Conservation (phyloP, 164 flowering plant genomes). For the Piper longum region DNA sequence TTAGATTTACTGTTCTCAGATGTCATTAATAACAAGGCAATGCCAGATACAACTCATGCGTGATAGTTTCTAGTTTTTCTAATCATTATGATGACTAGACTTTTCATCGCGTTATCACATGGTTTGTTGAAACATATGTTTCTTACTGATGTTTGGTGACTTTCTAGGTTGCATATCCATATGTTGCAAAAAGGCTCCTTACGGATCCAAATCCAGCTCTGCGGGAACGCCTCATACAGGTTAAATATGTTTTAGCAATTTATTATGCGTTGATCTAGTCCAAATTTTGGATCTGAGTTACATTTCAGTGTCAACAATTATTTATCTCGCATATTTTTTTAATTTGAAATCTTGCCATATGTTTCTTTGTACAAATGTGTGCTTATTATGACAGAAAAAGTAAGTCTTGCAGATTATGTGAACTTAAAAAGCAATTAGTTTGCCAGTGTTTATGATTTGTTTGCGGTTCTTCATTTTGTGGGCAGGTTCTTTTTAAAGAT, state of each 20-base stretch:
- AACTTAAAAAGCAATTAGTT: not conserved
- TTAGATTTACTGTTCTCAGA: not conserved
- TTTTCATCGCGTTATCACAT: not conserved
- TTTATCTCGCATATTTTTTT: too few relatives aligned
- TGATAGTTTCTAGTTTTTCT: not conserved
- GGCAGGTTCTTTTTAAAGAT: slow-evolving; percentile 88
- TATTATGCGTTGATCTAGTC: not conserved
- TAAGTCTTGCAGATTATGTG: not conserved
- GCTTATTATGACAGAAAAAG: not conserved
- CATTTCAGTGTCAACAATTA: too few relatives aligned
- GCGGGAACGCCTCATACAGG: slow-evolving; percentile 97
- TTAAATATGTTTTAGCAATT: slow-evolving; percentile 12
- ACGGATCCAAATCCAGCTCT: slow-evolving; percentile 97
- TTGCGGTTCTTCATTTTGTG: not conserved
- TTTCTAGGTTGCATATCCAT: slow-evolving; percentile 87
- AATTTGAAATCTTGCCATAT: not conserved
- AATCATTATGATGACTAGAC: not conserved
- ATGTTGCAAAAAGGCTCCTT: slow-evolving; percentile 88
- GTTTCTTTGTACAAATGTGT: not conserved
- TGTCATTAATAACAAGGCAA: too few relatives aligned
- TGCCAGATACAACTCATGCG: too few relatives aligned
- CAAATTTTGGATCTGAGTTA: too few relatives aligned
- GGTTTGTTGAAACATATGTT: not conserved
- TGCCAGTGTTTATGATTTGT: not conserved
- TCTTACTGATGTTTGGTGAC: not conserved